Base-by-base conservation (phyloP, 768 basidiomycete species). In the Boletus rubescentipes region DNA sequence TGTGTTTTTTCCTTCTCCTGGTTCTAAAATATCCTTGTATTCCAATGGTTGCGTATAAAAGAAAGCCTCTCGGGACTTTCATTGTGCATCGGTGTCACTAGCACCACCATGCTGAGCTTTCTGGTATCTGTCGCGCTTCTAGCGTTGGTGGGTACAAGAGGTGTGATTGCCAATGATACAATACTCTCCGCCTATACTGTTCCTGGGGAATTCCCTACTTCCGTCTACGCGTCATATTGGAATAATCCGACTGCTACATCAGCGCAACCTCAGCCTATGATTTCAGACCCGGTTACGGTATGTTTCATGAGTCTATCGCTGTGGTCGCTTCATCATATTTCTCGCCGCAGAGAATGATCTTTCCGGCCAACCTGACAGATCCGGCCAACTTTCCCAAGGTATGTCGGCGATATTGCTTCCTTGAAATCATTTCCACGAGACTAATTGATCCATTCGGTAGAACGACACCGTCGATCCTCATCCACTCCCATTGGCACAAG, bases 181-280 rank as follows among this genome's bases (percentile, higher is more conserved):
- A 56, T 63, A 26, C 47, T 40, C 30, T 50, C 76, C 68, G 78
- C 77, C 3, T 87, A 80, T 63, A 82, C 83, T 3, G 85, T 73
- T 6, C 80, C 83, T 15, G 85, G 85, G 15, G 63, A 68, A 14
- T 87, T 88, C 64, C 85, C 86, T 1, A 85, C 85, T 4, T 78
- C 83, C 2, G 70, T 77, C 21, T 88, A 81, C 63, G 66, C 70
- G 10, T 75, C 78, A 40, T 89, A 88, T 66, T 87, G 82, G 73
- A 89, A 89, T 63, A 68, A 78, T 57, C 85, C 86, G 9, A 89
- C 85, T 0, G 83, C 80, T 30, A 88, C 86, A 4, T 79, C 80
- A 21, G 81, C 75, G 1, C 87, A 89, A 66, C 82, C 82, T 5
- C 87, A 89, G 66, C 87, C 87, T 1, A 77, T 88, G 29, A 77